Base-by-base conservation (phyloP, 257 asterid species). In the Haberlea rhodopensis region DNA sequence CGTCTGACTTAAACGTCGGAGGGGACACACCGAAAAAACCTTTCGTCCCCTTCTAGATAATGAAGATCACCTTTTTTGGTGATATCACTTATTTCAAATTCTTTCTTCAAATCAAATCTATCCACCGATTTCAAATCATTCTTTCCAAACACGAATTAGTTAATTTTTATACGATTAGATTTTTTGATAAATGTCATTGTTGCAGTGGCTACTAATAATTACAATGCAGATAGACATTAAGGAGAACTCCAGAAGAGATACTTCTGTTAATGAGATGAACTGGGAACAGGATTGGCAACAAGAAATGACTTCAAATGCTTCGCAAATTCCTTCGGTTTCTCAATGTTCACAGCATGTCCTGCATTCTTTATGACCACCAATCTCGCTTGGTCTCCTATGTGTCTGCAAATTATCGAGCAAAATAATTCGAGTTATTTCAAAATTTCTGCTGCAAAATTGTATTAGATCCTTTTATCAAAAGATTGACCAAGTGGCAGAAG, bases 271-370 rank as follows among this genome's bases (percentile, higher is more conserved):
- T 53, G 67, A 68, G 71, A 59, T 16, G 78, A 67, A 8, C 70
- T 58, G n/a, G 76, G 37, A 23, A 57, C 25, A 11, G 60, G 13
- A 34, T 67, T 27, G 58, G 71, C 87, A 37, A 76, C 29, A 6
- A 92, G 84, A 73, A 89, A 92, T 32, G 91, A 62, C 67, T 92
- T 92, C 78, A 92, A 82, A 53, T 74, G 85, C 66, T 82, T 92
- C 1, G 87, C 80, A 23, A 89, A 87, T 64, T 92, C 87, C 76
- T 58, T 84, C 0, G 95, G 91, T 70, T 85, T 89, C 75, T 89
- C 97, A 57, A 87, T 77, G 84, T 92, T 87, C 75, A 89, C 85
- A 1, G 96, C 95, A 74, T 92, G 95, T 6, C 98, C 97, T 6
- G 96, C 96, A 46, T 84, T 75, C 76, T 86, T 87, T 45, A 91